Evolutionary conservation across 2,329 filamentous ascomycete species (phyloP).

Genomic region (Meredithiella fracta): DNA sequence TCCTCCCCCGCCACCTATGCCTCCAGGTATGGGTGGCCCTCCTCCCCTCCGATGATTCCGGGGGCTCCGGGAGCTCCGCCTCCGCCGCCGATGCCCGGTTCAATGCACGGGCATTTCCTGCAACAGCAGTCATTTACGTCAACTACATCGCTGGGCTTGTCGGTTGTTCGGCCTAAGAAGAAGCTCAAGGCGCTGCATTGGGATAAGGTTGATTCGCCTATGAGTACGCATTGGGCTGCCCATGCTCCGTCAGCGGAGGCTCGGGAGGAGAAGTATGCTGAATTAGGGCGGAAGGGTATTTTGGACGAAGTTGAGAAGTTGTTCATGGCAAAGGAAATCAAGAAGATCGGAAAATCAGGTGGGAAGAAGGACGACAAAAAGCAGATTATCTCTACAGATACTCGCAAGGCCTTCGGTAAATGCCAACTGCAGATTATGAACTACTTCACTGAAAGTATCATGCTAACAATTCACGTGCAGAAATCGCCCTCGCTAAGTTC

Average conservation of each 20-base stretch:
- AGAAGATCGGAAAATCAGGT: constrained; percentile 57
- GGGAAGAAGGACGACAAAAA: constrained; percentile 84
- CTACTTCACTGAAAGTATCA: background rate
- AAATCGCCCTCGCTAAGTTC: constrained; percentile 89
- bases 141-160: constrained; percentile 46
- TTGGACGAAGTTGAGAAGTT: constrained; percentile 94
- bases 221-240: constrained; percentile 82
- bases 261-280: constrained; percentile 88
- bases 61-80: constrained; percentile 31
- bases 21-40: constrained; percentile 25
- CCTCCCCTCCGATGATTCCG: constrained; percentile 28
- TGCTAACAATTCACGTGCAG: constrained; percentile 25
- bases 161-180: constrained; percentile 85
- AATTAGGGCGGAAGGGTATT: constrained; percentile 85
- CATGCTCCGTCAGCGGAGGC: constrained; percentile 74
- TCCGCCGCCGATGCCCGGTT: constrained; percentile 49
- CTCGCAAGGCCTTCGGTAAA: constrained; percentile 71
- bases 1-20: constrained; percentile 31
- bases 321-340: constrained; percentile 95
- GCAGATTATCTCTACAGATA: constrained; percentile 80
- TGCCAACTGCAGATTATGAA: constrained; percentile 8
- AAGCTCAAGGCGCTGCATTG: constrained; percentile 98
- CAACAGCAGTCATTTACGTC: constrained; percentile 41
- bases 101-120: constrained; percentile 62
- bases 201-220: constrained; percentile 91